Evolutionary conservation across 2,329 filamentous ascomycete genomes (phyloP), one percentile per base, ranked within the genome.

Genomic region (Paecilomyces sp.): DNA sequence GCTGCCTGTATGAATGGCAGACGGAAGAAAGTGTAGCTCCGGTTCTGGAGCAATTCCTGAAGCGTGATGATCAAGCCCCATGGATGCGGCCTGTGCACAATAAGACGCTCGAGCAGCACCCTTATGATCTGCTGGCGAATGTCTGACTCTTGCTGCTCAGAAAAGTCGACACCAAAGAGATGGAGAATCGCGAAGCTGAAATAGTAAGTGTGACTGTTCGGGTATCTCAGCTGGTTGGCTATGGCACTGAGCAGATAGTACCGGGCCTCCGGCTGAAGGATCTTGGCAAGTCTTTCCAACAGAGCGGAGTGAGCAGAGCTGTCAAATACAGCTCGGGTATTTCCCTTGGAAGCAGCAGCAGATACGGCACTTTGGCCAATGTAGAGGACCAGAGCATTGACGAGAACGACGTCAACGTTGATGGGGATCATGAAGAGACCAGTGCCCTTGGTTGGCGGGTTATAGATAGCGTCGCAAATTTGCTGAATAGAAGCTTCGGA

Each of bases 51-150:
- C 60, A 99, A 83, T 78, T 97, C 94, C 63, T 94, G 79, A 62
- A 96, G 83, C 36, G 92, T 93, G 63, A 92, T 88, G 72, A 97
- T 88, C 52, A 99, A 79, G 12, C 95, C 95, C 93, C 93, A 97
- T 18, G 95, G 93, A 73, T 97, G 93, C 57, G 93, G 93, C 78
- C 92, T 91, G 73, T 91, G 91, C 24, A 91, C 89, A 61, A 95
- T 85, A 54, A 97, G 80, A 55, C 94, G 86, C 80, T 99, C 94
- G 41, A 97, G 81, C 54, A 99, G 80, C 25, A 97, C 87, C 54
- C 93, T 86, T 57, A 91, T 91, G 60, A 99, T 93, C 73, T 95
- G 91, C 77, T 97, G 89, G 36, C 93, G 90, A 55, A 97, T 87
- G 63, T 92, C 89, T 1, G 83, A 83, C 68, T 93, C 90, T 69